Percentiles rank a stretch among this genome's conserved stretches.
Evolutionary conservation across 2,329 filamentous ascomycete genomes (phyloP).

Genomic region (Paradendryphiella salina): DNA sequence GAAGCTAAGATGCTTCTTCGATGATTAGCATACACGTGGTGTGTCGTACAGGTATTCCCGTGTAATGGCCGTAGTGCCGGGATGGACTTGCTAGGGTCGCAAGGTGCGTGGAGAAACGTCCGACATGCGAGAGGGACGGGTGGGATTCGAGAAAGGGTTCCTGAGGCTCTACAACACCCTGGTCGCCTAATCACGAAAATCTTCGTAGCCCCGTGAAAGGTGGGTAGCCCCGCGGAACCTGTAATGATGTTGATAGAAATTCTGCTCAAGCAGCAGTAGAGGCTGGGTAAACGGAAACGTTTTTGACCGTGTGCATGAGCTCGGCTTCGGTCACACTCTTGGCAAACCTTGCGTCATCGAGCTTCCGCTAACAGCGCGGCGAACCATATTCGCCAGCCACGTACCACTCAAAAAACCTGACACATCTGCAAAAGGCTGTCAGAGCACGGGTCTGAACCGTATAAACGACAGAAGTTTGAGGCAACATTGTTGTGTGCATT

Average conservation of each 20-base stretch:
- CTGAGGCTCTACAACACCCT: not conserved
- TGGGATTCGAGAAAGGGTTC: not conserved
- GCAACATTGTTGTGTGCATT: not conserved
- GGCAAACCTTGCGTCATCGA: slow-evolving; percentile 8
- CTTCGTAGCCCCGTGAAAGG: not conserved
- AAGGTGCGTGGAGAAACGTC: not conserved
- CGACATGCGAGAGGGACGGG: not conserved
- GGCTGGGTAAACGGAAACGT: slow-evolving; percentile 1
- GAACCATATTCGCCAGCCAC: not conserved
- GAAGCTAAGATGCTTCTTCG: slow-evolving; percentile 4
- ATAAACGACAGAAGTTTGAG: not conserved
- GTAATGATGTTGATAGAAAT: slow-evolving; percentile 9
- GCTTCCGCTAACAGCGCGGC: not conserved
- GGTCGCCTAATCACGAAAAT: slow-evolving; percentile 1
- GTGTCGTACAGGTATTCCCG: not conserved
- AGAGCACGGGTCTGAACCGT: not conserved
- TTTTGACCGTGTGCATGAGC: slow-evolving; percentile 4
- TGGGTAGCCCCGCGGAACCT: not conserved
- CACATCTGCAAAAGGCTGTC: not conserved
- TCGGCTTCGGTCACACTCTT: slow-evolving; percentile 8
- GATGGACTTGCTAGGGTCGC: not conserved
- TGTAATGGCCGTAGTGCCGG: not conserved
- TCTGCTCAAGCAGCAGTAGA: slow-evolving; percentile 16
- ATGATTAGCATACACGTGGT: not conserved
- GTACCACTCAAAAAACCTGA: not conserved